Evolutionary conservation across 352 stramenopile species (phyloP), one percentile per base, ranked within the genome.

Genomic region (Blastocystis sp.): DNA sequence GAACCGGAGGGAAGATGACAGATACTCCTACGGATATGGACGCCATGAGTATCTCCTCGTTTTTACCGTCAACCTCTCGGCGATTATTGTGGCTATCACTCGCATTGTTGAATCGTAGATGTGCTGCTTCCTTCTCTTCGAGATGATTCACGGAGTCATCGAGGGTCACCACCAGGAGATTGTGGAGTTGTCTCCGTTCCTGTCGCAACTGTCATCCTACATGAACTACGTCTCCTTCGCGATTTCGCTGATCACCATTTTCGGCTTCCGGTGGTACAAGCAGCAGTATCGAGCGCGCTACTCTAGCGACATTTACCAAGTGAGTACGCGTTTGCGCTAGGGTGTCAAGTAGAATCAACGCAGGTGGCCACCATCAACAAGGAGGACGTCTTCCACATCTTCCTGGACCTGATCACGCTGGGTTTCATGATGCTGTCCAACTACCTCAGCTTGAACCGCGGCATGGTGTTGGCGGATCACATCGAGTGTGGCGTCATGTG

Each of bases 401-500:
- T 76, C 28, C 48, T 76, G 5, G 66, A 76, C 14, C 40, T 76
- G 19, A 56, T 56, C 14, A 76, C 66, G 7, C 38, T 76, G 2
- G 41, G 34, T 0, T 76, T 76, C 14, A 23, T 76, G 41, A 28
- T 9, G n/a, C 14, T 48, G 14, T 52, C 66, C 4, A 76, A 76
- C 48, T 76, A 76, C 28, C 66, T 76, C 2, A 76, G 66, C 19
- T 28, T 76, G 5, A 76, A 76, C 14, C 66, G 21, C 40, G 48
- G 69, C 62, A 28, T 62, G 45, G 17, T 62, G 69, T 40, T 43
- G 17, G 48, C 34, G 2, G 69, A 79, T 61, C 34, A 2, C 14
- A 28, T 82, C 23, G 74, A 82, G 45, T 82, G 74, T 66, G n/a
- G 43, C 10, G 52, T 82, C 28, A 69, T 82, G 59, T 82, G 74